phyloP scores from a whole-genome alignment of 306 rosid genomes.

The Begonia loranthoides region DNA sequence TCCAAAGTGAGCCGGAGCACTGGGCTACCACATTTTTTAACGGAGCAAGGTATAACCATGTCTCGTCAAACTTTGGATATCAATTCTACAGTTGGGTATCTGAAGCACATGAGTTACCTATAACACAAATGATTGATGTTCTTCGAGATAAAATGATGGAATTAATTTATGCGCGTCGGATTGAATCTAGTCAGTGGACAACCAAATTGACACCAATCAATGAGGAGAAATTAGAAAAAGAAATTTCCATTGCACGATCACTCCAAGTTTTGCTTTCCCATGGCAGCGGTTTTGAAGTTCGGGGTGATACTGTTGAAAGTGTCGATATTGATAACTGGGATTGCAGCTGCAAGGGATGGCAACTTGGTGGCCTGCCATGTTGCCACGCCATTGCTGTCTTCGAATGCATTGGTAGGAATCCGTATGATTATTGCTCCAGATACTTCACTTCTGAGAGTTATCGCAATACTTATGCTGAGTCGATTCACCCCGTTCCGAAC shows the following conservation, averaged over 20 bases:
- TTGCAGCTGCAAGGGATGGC: conserved; percentile 93
- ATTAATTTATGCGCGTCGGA: conserved; percentile 44
- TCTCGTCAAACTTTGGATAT: conserved; percentile 71
- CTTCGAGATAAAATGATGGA: conserved; percentile 86
- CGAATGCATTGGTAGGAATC: conserved; percentile 45
- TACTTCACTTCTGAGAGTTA: conserved; percentile 66
- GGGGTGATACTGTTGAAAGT: conserved; percentile 60
- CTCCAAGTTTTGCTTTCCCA: conserved; percentile 52
- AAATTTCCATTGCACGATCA: conserved; percentile 35
- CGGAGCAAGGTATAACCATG: conserved; percentile 74
- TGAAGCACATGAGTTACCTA: conserved; percentile 90
- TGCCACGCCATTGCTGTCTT: conserved; percentile 82
- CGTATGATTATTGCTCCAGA: conserved; percentile 74
- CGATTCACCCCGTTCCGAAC: conserved; percentile 70
- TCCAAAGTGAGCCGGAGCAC: conserved; percentile 68
- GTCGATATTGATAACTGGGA: conserved; percentile 78
- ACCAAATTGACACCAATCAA: conserved; percentile 75
- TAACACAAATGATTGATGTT: conserved; percentile 84
- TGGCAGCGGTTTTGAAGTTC: conserved; percentile 61
- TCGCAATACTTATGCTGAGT: conserved; percentile 49
- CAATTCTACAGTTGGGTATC: conserved; percentile 83
- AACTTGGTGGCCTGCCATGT: conserved; percentile 78
- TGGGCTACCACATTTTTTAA: conserved; percentile 80
- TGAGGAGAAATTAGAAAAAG: conserved; percentile 60
- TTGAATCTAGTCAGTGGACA: conserved; percentile 58